Percentiles rank a stretch among this genome's conserved stretches.
Evolutionary conservation across 768 basidiomycete species (phyloP).

Genomic region (Daedaleopsis nitida): DNA sequence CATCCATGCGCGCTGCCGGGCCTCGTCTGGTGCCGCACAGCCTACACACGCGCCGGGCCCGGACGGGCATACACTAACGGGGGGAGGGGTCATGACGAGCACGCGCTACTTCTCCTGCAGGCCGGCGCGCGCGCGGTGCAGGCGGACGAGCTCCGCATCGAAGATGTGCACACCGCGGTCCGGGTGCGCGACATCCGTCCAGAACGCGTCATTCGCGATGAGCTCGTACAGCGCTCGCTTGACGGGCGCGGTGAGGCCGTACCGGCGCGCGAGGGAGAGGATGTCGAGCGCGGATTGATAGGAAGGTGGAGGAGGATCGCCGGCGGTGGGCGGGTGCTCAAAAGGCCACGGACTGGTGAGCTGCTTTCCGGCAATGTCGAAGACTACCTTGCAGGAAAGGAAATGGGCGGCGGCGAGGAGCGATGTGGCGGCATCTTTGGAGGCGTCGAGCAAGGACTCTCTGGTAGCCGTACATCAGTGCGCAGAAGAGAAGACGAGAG

Average conservation of each 20-base stretch:
- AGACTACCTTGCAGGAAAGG: not conserved
- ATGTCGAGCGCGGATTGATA: not conserved
- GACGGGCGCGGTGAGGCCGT: not conserved
- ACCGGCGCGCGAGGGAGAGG: not conserved
- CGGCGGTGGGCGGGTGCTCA: not conserved
- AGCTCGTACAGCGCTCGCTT: not conserved
- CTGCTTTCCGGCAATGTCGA: not conserved
- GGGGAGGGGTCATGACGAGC: not conserved
- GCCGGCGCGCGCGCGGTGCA: not conserved
- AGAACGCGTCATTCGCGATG: not conserved
- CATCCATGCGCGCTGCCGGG: not conserved
- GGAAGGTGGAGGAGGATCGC: not conserved
- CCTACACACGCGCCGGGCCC: not conserved
- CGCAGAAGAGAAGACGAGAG: too few relatives aligned
- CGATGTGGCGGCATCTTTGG: not conserved
- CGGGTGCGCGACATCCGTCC: not conserved
- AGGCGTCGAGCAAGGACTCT: not conserved
- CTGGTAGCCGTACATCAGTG: not conserved
- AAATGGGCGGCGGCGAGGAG: not conserved
- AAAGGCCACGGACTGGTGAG: not conserved
- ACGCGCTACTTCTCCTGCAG: not conserved
- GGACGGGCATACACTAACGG: not conserved
- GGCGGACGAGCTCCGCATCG: not conserved
- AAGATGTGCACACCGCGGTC: not conserved
- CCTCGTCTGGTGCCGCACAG: too few relatives aligned